phyloP scores from a whole-genome alignment of 2,329 filamentous ascomycete genomes.

The Allantophomopsis cytisporea region DNA sequence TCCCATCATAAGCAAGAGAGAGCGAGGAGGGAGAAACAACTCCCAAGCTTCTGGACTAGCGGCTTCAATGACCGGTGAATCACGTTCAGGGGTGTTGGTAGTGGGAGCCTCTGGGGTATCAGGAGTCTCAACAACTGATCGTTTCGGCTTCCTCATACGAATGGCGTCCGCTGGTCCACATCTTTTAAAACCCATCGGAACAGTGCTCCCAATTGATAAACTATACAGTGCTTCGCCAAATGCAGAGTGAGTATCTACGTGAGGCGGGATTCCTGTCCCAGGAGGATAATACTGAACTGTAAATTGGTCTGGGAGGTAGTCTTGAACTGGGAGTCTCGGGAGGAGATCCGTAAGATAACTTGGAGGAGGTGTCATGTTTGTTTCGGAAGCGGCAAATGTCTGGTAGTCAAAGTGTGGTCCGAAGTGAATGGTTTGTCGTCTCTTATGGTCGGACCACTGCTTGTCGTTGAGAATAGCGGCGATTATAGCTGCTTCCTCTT shows the following conservation, averaged over 20 bases:
- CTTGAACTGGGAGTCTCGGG: too few species aligned
- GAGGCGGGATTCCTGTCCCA: slow-evolving; percentile 44
- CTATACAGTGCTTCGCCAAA: slow-evolving; percentile 22
- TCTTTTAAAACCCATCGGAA: slow-evolving; percentile 16
- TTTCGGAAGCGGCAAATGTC: not conserved
- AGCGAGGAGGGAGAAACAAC: slow-evolving; percentile 1
- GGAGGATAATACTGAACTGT: slow-evolving; percentile 47
- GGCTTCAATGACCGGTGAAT: not conserved
- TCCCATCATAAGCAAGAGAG: slow-evolving; percentile 3
- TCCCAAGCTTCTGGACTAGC: slow-evolving; percentile 1
- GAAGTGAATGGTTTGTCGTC: not conserved
- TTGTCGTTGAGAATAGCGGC: not conserved
- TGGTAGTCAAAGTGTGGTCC: slow-evolving; percentile 1
- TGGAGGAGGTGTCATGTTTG: slow-evolving; percentile 6
- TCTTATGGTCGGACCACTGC: not conserved
- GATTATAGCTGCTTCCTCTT: slow-evolving; percentile 1
- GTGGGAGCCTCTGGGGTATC: too few species aligned
- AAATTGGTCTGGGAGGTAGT: slow-evolving; percentile 34
- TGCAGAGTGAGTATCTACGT: slow-evolving; percentile 41
- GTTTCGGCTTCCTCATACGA: not conserved
- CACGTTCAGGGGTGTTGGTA: too few species aligned
- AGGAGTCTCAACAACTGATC: too few species aligned
- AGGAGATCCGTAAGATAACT: too few species aligned
- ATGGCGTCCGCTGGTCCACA: slow-evolving; percentile 1
- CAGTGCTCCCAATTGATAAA: slow-evolving; percentile 17